Evolutionary conservation across 371 early-diverging fungal species (phyloP).

Genomic region (Lichtheimia ornata): DNA sequence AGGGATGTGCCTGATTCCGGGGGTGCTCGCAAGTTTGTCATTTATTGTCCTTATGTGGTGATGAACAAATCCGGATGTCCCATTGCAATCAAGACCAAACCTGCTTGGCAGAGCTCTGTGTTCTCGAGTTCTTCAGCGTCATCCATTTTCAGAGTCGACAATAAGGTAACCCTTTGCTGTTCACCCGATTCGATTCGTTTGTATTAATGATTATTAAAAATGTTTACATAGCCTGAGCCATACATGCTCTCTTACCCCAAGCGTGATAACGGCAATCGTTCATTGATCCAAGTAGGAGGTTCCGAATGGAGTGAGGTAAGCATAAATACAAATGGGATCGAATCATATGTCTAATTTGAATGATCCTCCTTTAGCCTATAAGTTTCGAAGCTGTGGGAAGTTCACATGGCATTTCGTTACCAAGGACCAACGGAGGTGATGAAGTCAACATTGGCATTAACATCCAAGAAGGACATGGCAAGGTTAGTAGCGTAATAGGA

Average conservation of each 20-base stretch:
- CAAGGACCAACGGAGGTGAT: conserved; percentile 50
- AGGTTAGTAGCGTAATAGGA: conserved; percentile 34
- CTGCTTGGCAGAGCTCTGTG: conserved; percentile 74
- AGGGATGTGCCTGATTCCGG: conserved; percentile 66
- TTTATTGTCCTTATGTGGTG: conserved; percentile 79
- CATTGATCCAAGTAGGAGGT: conserved; percentile 72
- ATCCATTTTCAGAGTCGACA: conserved; percentile 29
- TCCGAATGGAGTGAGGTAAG: conserved; percentile 84
- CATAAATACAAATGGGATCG: background rate
- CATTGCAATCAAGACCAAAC: conserved; percentile 78
- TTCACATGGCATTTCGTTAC: conserved; percentile 75
- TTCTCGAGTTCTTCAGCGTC: conserved; percentile 69
- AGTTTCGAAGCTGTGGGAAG: conserved; percentile 96
- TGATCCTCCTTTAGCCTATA: conserved; percentile 56
- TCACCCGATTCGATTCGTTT: no score
- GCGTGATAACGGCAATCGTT: conserved; percentile 81
- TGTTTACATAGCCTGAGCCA: conserved; percentile 59
- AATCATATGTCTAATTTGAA: background rate
- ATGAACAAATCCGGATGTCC: conserved; percentile 91
- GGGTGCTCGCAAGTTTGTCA: conserved; percentile 66
- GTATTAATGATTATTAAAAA: no score
- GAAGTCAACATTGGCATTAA: conserved; percentile 84
- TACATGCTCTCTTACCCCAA: conserved; percentile 94
- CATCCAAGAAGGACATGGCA: conserved; percentile 78
- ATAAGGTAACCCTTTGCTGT: conserved; percentile 15